A percentile compares a stretch with the other conserved stretches of the same genome.
phyloP scores from a whole-genome alignment of 306 rosid species.

The Cercis canadensis region DNA sequence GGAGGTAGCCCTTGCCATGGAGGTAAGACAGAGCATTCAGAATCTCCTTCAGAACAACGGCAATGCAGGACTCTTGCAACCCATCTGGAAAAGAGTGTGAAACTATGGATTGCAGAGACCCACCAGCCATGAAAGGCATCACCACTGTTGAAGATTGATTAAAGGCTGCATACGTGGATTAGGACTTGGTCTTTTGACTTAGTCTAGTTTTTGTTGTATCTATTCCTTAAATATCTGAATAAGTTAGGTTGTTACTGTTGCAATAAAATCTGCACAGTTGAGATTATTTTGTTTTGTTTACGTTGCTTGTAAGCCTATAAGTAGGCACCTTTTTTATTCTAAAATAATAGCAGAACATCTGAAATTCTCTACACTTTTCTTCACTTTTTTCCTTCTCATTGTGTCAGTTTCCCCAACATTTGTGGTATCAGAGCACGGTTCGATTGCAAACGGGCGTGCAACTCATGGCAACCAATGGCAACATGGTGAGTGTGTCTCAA shows the following conservation, averaged over 20 bases:
- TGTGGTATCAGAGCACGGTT: not conserved
- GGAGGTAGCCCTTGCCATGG: slow-evolving; percentile 71
- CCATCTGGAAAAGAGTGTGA: slow-evolving; percentile 58
- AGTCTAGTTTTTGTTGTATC: too few species aligned
- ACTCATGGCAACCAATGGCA: not conserved
- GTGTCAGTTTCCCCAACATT: not conserved
- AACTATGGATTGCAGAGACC: slow-evolving; percentile 65
- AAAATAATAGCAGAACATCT: too few species aligned
- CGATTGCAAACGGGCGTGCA: not conserved
- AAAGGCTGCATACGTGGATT: too few species aligned
- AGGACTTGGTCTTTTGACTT: too few species aligned
- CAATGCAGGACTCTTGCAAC: slow-evolving; percentile 56
- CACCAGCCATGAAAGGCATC: slow-evolving; percentile 73
- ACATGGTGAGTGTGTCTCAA: not conserved
- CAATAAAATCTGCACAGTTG: too few species aligned
- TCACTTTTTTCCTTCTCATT: too few species aligned
- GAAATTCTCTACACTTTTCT: not conserved
- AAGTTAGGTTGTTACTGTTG: too few species aligned
- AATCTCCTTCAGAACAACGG: slow-evolving; percentile 53
- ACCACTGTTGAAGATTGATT: too few species aligned
- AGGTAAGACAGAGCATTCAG: slow-evolving; percentile 63
- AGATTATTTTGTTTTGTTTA: too few species aligned
- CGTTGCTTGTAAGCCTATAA: too few species aligned
- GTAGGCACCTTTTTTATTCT: too few species aligned
- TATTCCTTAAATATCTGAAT: too few species aligned